Conservation (phyloP, 2,329 filamentous ascomycete species). For the Arthrinium puccinioides region DNA sequence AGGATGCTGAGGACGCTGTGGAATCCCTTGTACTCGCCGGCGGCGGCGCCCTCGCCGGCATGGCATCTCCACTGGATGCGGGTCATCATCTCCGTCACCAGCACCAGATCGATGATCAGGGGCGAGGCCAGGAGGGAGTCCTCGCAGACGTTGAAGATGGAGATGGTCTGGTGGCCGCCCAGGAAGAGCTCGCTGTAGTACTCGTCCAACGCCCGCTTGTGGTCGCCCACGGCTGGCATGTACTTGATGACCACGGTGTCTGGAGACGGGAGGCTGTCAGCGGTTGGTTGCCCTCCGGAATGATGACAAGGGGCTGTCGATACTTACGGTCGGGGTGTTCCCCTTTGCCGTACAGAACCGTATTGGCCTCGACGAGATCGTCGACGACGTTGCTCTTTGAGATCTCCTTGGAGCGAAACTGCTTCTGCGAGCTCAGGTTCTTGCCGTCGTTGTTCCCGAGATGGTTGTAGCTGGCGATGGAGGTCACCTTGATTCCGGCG, state of each 20-base stretch:
- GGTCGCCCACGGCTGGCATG: conserved; percentile 97
- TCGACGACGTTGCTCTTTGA: conserved; percentile 99
- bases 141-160: conserved; percentile 97
- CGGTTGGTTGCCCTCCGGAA: too few species aligned
- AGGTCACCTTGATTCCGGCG: conserved; percentile 96
- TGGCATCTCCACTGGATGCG: conserved; percentile 84
- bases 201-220: conserved; percentile 97
- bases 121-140: conserved; percentile 94
- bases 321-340: conserved; percentile 98
- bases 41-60: conserved; percentile 40
- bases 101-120: conserved; percentile 91
- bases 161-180: conserved; percentile 96
- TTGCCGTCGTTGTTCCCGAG: conserved; percentile 99
- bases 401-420: conserved; percentile 99
- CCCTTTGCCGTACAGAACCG: conserved; percentile 78
- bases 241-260: conserved; percentile 99
- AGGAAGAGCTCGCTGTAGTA: conserved; percentile 99
- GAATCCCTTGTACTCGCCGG: conserved; percentile 78
- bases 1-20: conserved; percentile 95
- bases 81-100: conserved; percentile 96
- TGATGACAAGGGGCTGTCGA: too few species aligned
- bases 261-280: too few species aligned
- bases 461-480: conserved; percentile 98
- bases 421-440: conserved; percentile 94
- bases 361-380: conserved; percentile 98